phyloP scores from a whole-genome alignment of 1,284 basidiomycete species.

The Fomes fomentarius region DNA sequence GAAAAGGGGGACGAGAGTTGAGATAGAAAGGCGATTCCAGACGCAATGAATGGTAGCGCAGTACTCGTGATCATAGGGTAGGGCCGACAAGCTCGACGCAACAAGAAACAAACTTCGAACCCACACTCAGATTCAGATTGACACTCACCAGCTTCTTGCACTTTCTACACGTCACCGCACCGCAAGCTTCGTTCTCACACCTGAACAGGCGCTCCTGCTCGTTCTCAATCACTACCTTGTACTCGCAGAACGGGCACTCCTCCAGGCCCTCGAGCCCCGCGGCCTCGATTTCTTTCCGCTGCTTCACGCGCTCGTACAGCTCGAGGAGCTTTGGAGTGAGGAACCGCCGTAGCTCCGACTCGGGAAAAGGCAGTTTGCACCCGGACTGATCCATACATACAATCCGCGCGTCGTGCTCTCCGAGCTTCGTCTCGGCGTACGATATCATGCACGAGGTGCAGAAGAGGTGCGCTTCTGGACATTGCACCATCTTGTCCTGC shows the following conservation, averaged over 20 bases:
- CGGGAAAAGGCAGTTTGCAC: slow-evolving; percentile 71
- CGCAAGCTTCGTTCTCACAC: slow-evolving; percentile 77
- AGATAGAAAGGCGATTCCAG: not conserved
- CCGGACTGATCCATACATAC: slow-evolving; percentile 82
- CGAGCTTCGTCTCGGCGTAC: slow-evolving; percentile 39
- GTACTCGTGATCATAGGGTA: not conserved
- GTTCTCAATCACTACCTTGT: slow-evolving; percentile 80
- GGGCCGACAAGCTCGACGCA: slow-evolving; percentile 1
- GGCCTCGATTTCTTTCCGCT: slow-evolving; percentile 75
- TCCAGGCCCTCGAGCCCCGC: slow-evolving; percentile 77
- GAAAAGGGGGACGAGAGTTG: not conserved
- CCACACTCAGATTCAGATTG: not conserved
- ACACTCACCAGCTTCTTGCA: slow-evolving; percentile 73
- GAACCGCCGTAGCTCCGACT: slow-evolving; percentile 67
- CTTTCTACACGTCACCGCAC: slow-evolving; percentile 71
- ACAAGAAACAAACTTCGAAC: not conserved
- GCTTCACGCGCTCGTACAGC: slow-evolving; percentile 77
- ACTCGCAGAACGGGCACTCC: slow-evolving; percentile 88
- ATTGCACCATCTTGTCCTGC: slow-evolving; percentile 83
- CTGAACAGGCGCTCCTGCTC: slow-evolving; percentile 76
- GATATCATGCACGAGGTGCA: slow-evolving; percentile 50
- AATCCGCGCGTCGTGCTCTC: slow-evolving; percentile 49
- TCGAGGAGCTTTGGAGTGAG: slow-evolving; percentile 63
- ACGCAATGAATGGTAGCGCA: no score
- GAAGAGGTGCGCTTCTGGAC: slow-evolving; percentile 70